Base-by-base conservation (phyloP, 176 grass and related monocot genomes). In the Aegilops umbellulata region DNA sequence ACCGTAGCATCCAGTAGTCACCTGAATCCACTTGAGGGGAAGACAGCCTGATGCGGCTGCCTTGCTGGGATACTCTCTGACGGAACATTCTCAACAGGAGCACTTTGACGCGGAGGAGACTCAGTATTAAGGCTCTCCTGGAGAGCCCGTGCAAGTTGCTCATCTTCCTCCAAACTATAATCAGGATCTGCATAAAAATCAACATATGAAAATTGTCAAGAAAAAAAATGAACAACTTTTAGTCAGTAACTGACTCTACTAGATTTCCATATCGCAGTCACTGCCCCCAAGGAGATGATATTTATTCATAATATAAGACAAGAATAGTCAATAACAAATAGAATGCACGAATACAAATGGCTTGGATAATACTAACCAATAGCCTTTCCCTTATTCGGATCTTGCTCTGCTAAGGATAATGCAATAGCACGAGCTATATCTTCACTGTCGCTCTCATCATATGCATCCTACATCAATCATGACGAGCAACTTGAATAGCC, bases 361-460 rank as follows among this genome's bases (percentile, higher is more conserved):
- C 8, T 60, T 77, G 31, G 16, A 27, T 27, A 86, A 51, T 69
- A 93, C 93, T 89, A 89, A 99, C 97, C 97, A 83, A 93, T 68
- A 57, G 82, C 69, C 38, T 94, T 95, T 76, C 88, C 92, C 81
- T 96, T 99, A 39, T 87, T 42, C 32, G 84, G 88, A 66, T 93
- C 93, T 92, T 89, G 89, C 85, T 95, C 93, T 30, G 79, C 76
- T 80, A 97, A 83, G 36, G 95, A 97, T 79, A 97, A 86, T 65
- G 95, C 95, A 90, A 97, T 95, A 86, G 95, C 95, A 88, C 24
- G 93, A 84, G 95, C 89, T 6, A 95, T 89, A 38, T 97, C 95
- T 91, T 97, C 95, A 89, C 87, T 92, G 44, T 88, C 90, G 47
- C 77, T 86, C 41, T 81, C 90, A 73, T 84, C 62, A 66, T 90